phyloP scores from a whole-genome alignment of 352 stramenopile species.

The Globisporangium spiculum region DNA sequence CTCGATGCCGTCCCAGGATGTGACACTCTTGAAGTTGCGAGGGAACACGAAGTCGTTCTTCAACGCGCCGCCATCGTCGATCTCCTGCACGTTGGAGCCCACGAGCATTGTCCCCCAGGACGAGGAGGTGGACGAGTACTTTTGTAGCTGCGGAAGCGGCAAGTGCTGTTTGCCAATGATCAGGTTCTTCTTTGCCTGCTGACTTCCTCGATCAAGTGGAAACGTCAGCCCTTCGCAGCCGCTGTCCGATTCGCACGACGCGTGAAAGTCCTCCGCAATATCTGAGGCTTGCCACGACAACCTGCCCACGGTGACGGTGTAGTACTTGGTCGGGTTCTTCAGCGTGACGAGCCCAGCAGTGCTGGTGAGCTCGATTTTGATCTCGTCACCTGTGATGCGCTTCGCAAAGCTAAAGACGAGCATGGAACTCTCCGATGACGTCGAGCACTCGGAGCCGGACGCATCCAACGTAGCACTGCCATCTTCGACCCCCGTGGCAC shows the following conservation, averaged over 20 bases:
- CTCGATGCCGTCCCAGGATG: constrained; percentile 28
- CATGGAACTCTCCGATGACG: constrained; percentile 31
- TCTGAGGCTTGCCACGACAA: constrained; percentile 38
- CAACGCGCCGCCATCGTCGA: constrained; percentile 41
- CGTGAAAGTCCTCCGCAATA: constrained; percentile 29
- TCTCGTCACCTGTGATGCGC: constrained; percentile 40
- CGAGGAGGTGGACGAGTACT: constrained; percentile 27
- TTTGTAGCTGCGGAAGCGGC: constrained; percentile 26
- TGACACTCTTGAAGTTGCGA: constrained; percentile 35
- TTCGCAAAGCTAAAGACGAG: constrained; percentile 62
- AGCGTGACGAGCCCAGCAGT: constrained; percentile 29
- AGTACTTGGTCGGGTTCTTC: constrained; percentile 39
- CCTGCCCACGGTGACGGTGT: constrained; percentile 43
- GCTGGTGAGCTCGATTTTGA: constrained; percentile 19
- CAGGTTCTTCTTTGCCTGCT: constrained; percentile 14
- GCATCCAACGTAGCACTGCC: constrained; percentile 30
- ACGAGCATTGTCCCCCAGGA: constrained; percentile 35
- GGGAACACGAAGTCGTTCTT: constrained; percentile 61
- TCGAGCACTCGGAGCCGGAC: constrained; percentile 21
- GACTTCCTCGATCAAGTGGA: constrained; percentile 19
- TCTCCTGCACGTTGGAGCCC: constrained; percentile 46
- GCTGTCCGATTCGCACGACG: constrained; percentile 17
- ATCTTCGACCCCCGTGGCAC: constrained; percentile 29
- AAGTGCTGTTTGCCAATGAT: constrained; percentile 31
- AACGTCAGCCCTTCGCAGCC: constrained; percentile 28